Percentiles rank a stretch among this genome's conserved stretches.
phyloP scores from a whole-genome alignment of 1,284 basidiomycete genomes.

The Kwoniella shivajii region DNA sequence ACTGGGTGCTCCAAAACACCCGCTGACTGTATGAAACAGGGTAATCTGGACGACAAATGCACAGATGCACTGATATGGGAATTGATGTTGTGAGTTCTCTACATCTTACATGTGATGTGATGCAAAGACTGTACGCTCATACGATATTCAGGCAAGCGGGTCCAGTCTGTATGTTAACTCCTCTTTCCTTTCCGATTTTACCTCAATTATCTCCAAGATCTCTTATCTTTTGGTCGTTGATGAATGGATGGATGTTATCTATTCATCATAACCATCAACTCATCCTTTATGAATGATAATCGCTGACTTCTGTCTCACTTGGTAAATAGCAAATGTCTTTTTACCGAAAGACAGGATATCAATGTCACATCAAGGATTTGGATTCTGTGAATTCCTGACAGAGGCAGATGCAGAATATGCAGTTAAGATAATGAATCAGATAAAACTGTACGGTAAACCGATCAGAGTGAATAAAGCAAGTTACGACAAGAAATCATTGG shows the following conservation, averaged over 20 bases:
- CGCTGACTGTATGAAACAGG: conserved; percentile 59
- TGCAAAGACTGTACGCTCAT: background rate
- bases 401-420: conserved; percentile 99
- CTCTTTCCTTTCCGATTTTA: no score
- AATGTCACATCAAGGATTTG: conserved; percentile 97
- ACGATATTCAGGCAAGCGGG: conserved; percentile 71
- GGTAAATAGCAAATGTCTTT: conserved; percentile 82
- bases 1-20: no score
- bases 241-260: no score
- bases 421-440: conserved; percentile 99
- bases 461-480: conserved; percentile 97
- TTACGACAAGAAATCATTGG: conserved; percentile 96
- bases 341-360: conserved; percentile 99
- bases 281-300: background rate
- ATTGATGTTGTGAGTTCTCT: conserved; percentile 71
- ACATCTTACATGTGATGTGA: background rate
- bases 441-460: conserved; percentile 97
- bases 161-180: conserved; percentile 74
- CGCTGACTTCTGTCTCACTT: background rate
- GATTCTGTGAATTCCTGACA: conserved; percentile 97
- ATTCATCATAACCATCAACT: background rate
- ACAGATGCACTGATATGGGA: conserved; percentile 96
- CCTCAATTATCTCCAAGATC: no score
- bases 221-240: no score
- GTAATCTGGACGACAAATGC: conserved; percentile 94